Percentiles rank a stretch among this genome's conserved stretches.
phyloP scores from a whole-genome alignment of 176 grass and related monocot genomes.

The Sorghum bicolor region DNA sequence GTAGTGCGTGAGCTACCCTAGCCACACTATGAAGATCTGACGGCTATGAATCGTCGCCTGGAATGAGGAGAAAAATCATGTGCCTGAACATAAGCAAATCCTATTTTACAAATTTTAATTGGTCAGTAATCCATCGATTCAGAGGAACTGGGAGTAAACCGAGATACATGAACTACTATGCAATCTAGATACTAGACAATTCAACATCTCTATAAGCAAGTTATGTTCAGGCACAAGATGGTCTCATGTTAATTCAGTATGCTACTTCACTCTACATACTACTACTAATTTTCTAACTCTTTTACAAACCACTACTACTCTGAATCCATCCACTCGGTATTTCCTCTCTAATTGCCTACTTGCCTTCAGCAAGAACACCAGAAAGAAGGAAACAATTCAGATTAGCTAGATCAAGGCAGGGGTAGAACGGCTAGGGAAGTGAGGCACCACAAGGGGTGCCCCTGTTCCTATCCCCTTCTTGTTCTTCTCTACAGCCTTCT shows the following conservation, averaged over 20 bases:
- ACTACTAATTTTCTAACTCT: neutral
- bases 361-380: neutral
- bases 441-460: neutral
- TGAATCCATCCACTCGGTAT: neutral
- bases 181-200: neutral
- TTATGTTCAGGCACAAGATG: too few species aligned
- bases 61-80: too few species aligned
- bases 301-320: neutral
- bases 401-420: neutral
- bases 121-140: neutral
- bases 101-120: neutral
- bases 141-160: neutral
- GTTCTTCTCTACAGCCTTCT: neutral
- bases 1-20: too few species aligned
- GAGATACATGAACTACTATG: neutral
- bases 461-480: neutral
- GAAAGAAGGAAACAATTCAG: neutral
- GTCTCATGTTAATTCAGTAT: neutral
- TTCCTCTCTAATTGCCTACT: neutral
- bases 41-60: too few species aligned
- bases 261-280: neutral
- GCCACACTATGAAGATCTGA: too few species aligned
- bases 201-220: neutral
- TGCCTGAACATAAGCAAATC: too few species aligned
- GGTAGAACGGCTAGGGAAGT: neutral